A percentile compares a stretch with the other conserved stretches of the same genome.
phyloP scores from a whole-genome alignment of 2,329 filamentous ascomycete genomes.

The Ceratocystis cubensis region DNA sequence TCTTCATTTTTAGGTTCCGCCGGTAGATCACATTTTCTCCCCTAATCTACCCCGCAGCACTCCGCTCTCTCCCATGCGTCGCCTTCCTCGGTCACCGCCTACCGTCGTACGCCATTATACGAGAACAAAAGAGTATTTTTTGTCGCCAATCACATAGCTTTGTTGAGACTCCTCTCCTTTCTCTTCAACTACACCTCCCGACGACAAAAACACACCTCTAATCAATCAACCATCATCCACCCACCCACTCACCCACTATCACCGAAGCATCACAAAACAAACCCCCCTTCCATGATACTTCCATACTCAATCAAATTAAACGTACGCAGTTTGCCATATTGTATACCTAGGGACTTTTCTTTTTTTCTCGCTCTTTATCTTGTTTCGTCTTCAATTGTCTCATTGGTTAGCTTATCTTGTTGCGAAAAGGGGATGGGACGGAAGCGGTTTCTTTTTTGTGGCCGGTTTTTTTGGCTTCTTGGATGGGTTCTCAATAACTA shows the following conservation, averaged over 20 bases:
- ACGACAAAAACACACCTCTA: neutral
- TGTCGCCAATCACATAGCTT: neutral
- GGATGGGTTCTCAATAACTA: neutral
- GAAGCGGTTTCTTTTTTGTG: neutral
- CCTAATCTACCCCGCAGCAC: neutral
- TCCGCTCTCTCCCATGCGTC: neutral
- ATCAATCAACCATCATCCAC: neutral
- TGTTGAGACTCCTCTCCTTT: neutral
- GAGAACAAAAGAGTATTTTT: neutral
- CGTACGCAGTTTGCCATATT: constrained; percentile 2
- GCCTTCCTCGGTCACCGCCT: neutral
- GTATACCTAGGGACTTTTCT: constrained; percentile 8
- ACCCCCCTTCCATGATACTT: neutral
- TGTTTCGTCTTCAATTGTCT: neutral
- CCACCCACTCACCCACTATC: neutral
- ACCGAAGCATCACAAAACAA: neutral
- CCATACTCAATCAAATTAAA: neutral
- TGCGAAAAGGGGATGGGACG: neutral
- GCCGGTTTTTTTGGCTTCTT: neutral
- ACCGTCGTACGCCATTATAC: neutral
- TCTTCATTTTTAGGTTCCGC: constrained; percentile 74
- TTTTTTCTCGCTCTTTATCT: neutral
- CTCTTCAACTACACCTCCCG: neutral
- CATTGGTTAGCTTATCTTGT: constrained; percentile 1
- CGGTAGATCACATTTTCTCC: constrained; percentile 48